Evolutionary conservation across 257 asterid species (phyloP), one percentile per base, ranked within the genome.

Genomic region (Galeopsis tetrahit): DNA sequence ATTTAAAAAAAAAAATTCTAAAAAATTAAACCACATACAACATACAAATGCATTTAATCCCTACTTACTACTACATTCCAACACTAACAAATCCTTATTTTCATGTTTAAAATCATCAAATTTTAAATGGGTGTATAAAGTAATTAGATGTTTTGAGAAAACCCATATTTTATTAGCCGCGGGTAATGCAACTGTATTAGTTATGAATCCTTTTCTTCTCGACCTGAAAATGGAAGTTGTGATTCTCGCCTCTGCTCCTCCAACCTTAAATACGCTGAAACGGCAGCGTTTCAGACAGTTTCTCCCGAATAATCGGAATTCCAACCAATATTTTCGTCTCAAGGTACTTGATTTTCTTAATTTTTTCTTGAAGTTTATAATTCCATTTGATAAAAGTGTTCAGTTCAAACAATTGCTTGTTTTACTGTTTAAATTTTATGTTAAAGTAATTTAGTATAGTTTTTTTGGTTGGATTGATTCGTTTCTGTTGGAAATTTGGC

Each of bases 171-270:
- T 7, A 7, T 38, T 38, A 21, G 28, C 7, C 43, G 7, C 43
- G 6, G 43, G 42, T 38, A 38, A 38, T 38, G 17, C 40, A 32
- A 58, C 64, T 58, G 64, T 57, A 10, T 9, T 32, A 5, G 5
- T 10, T 56, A 21, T 21, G 7, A 2, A 28, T 58, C 39, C 0
- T 32, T 7, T 58, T 58, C 39, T 36, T 51, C 82, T 42, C 58
- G 32, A 64, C 21, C 31, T 40, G 52, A 36, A 70, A 39, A 83
- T 81, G 85, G 82, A 75, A 51, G 73, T 62, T 56, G 61, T 63
- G 71, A 39, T 60, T 10, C 32, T 44, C 65, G 74, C 53, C 3
- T 74, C 71, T 53, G 36, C 75, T 28, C 75, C 68, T 46, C 31
- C 61, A 13, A 55, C 60, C 60, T 68, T 58, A 51, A 63, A 31